Evolutionary conservation across 1,284 basidiomycete species (phyloP).

Genomic region (Cerrena zonata): DNA sequence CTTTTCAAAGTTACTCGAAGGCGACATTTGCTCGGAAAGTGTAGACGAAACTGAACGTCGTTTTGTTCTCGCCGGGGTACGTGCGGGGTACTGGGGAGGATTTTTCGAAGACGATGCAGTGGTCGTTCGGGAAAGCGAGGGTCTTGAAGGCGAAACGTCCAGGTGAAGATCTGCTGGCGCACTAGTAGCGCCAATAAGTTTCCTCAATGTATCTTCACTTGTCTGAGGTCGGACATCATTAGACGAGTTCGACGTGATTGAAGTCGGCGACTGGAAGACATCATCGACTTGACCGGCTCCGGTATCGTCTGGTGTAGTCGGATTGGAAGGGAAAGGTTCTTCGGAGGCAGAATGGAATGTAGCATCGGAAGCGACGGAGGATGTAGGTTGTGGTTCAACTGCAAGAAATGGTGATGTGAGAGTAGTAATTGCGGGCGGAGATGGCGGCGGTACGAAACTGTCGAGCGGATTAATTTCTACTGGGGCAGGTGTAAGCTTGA

Average conservation of each 20-base stretch:
- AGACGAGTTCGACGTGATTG: conserved; percentile 4
- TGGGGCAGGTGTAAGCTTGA: conserved; percentile 40
- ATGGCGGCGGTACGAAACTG: conserved; percentile 20
- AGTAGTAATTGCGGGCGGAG: conserved; percentile 28
- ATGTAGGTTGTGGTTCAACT: conserved; percentile 34
- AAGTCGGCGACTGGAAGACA: conserved; percentile 4
- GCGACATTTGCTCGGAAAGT: conserved; percentile 54
- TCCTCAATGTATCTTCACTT: conserved; percentile 47
- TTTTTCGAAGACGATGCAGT: conserved; percentile 32
- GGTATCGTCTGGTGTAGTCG: conserved; percentile 54
- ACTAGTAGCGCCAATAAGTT: conserved; percentile 24
- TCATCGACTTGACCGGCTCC: too few species aligned
- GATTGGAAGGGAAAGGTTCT: conserved; percentile 45
- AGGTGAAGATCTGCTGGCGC: conserved; percentile 7
- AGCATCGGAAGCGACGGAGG: conserved; percentile 44
- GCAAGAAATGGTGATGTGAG: conserved; percentile 21
- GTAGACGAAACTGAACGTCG: conserved; percentile 87
- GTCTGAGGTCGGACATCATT: conserved; percentile 33
- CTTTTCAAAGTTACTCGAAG: conserved; percentile 36
- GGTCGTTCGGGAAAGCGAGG: conserved; percentile 18
- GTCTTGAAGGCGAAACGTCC: conserved; percentile 10
- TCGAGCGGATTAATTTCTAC: neutral
- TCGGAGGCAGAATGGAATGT: conserved; percentile 52
- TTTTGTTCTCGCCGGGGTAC: conserved; percentile 91
- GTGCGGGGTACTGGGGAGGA: conserved; percentile 58